phyloP scores from a whole-genome alignment of 495 filamentous ascomycete genomes.

The Neurospora cerealis region DNA sequence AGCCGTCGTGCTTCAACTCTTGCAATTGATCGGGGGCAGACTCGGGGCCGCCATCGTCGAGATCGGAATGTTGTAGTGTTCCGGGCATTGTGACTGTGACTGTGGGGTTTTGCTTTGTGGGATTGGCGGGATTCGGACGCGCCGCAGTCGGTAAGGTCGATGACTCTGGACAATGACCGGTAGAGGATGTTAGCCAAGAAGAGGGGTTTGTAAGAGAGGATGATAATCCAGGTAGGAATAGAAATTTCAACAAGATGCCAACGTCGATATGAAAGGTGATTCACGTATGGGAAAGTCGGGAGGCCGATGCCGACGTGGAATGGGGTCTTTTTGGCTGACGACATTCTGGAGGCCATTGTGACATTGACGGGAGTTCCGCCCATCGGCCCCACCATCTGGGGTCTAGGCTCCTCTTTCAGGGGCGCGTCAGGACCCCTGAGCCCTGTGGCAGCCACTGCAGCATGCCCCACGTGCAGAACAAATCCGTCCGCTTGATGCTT shows the following conservation, averaged over 20 bases:
- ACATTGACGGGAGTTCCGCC: background rate
- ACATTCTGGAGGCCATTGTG: background rate
- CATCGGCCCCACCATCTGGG: background rate
- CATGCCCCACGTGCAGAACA: background rate
- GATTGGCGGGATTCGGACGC: background rate
- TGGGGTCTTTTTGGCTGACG: background rate
- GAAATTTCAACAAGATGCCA: background rate
- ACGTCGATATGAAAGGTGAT: background rate
- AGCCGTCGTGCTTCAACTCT: slow-evolving; percentile 58
- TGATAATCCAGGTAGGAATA: background rate
- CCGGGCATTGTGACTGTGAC: slow-evolving; percentile 12
- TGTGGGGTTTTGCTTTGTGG: background rate
- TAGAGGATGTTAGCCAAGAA: background rate
- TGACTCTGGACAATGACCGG: background rate
- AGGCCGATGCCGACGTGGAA: background rate
- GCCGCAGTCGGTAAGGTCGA: background rate
- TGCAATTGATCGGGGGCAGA: slow-evolving; percentile 50
- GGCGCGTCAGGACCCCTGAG: background rate
- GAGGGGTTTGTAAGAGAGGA: background rate
- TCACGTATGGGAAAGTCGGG: background rate
- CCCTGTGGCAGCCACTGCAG: background rate
- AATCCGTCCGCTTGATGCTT: background rate
- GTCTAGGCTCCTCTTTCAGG: background rate
- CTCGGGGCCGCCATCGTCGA: slow-evolving; percentile 30
- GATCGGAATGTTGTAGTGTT: slow-evolving; percentile 27